Base-by-base conservation (phyloP, 345 rosid species). In the Ceriops tagal region DNA sequence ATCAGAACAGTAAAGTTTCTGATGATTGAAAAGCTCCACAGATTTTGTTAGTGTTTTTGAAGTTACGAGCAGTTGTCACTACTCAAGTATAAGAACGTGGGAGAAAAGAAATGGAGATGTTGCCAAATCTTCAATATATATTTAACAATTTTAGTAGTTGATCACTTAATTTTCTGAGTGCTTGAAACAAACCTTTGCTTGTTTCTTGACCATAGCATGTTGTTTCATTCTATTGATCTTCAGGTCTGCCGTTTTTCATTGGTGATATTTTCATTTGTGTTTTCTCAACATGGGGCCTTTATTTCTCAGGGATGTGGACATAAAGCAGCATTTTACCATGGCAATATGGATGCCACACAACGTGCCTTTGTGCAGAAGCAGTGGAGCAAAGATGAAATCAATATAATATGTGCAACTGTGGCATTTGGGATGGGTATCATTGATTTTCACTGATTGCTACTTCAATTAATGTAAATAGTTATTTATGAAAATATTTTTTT, bases 381-480 rank as follows among this genome's bases (percentile, higher is more conserved):
- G 81, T 95, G 99, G 99, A 95, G 99, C 92, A 92, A 92, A 84
- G 97, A 95, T 72, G 97, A 95, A 85, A 73, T 95, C 71, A 95
- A 92, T 74, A 88, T 95, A 70, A 95, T 95, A 68, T 95, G 97
- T 80, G 99, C 99, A 37, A 95, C 99, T 28, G 93, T 95, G 56
- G 99, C 97, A 65, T 95, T 95, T 81, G 99, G 99, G 79, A 95
- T 95, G 98, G 98, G 98, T 93, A 92, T 61, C 66, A 71, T 66
- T 64, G 35, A 55, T 53, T 78, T 51, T 75, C 60, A 26, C 67
- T 37, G 13, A 61, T 53, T 67, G 53, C 21, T 77, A 68, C 53
- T 53, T 79, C 55, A 58, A 60, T 66, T 67, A 32, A 71, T 11
- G 26, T 46, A 73, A 75, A 69, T 46, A 43, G 61, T 47, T 52